A percentile compares a stretch with the other conserved stretches of the same genome.
phyloP scores from a whole-genome alignment of 805 yeast genomes.

The Maudiozyma pseudohumilis region DNA sequence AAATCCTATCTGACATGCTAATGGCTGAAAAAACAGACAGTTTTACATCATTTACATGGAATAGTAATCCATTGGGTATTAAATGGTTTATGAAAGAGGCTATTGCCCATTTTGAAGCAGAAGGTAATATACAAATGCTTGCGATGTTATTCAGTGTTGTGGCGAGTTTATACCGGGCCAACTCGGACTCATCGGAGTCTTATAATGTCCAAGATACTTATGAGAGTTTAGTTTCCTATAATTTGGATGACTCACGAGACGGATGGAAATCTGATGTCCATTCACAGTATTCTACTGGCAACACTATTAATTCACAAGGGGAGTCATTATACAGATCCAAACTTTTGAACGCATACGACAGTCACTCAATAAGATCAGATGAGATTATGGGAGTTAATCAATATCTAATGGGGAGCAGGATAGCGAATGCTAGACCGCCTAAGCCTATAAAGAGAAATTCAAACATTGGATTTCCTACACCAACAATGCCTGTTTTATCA shows the following conservation, averaged over 20 bases:
- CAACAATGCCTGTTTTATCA: neutral
- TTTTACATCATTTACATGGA: conserved; percentile 54
- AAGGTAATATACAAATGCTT: conserved; percentile 74
- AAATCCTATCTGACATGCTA: conserved; percentile 36
- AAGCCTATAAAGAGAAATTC: neutral
- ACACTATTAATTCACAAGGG: neutral
- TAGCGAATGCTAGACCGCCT: neutral
- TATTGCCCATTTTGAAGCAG: conserved; percentile 50
- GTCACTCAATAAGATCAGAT: conserved; percentile 18
- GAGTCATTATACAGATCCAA: conserved; percentile 3
- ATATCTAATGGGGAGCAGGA: neutral
- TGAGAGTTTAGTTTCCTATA: conserved; percentile 17
- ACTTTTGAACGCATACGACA: conserved; percentile 6
- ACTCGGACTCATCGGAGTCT: neutral
- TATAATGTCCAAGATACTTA: conserved; percentile 6
- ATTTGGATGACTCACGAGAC: conserved; percentile 5
- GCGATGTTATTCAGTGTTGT: conserved; percentile 78
- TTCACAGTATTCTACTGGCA: conserved; percentile 8
- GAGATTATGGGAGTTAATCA: conserved; percentile 16
- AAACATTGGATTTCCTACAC: conserved; percentile 1
- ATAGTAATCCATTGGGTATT: conserved; percentile 68
- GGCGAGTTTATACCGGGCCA: conserved; percentile 21
- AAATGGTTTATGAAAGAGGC: conserved; percentile 54
- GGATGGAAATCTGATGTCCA: conserved; percentile 9
- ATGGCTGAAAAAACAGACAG: conserved; percentile 19